Percentiles rank a stretch among this genome's conserved stretches.
These are phyloP conservation scores for Pluteus cervinus DNA, from an alignment of 768 basidiomycete genomes.

Conservation along the genomic window DNA sequence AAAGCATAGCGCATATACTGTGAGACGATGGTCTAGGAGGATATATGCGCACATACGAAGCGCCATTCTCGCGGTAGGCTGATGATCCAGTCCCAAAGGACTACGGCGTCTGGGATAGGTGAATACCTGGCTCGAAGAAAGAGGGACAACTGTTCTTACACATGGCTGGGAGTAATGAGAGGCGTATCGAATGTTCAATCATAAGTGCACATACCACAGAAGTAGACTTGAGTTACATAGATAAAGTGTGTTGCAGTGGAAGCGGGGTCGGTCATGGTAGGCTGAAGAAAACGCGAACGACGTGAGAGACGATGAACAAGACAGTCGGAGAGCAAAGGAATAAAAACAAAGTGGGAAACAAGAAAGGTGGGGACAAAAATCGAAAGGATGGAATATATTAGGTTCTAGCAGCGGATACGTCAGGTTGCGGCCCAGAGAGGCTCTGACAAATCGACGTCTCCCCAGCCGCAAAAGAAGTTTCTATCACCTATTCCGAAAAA, in stretches of 20 bases:
- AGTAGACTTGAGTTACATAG: constrained; percentile 78
- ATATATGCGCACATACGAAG: constrained; percentile 43
- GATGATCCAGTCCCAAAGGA: constrained; percentile 83
- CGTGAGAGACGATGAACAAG: constrained; percentile 12
- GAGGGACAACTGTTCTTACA: constrained; percentile 41
- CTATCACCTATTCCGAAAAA: too few relatives aligned
- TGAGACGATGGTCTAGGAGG: constrained; percentile 13
- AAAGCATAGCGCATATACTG: constrained; percentile 13
- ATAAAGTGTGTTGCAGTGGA: constrained; percentile 70
- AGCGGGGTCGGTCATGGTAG: constrained; percentile 34
- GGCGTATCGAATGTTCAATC: constrained; percentile 14
- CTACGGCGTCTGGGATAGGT: constrained; percentile 58
- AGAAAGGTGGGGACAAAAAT: constrained; percentile 22
- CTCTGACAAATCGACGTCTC: constrained; percentile 34
- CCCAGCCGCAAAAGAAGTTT: constrained; percentile 43
- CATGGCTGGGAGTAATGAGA: constrained; percentile 51
- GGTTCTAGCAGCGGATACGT: too few relatives aligned
- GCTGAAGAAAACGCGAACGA: constrained; percentile 11
- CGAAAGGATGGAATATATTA: constrained; percentile 20
- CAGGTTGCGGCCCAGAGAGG: too few relatives aligned
- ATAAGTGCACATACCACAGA: constrained; percentile 62
- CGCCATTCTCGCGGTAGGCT: constrained; percentile 73
- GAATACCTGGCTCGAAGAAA: too few relatives aligned
- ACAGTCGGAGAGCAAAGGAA: constrained; percentile 12
- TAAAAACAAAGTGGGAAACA: constrained; percentile 33